Evolutionary conservation across 352 stramenopile genomes (phyloP).

Genomic region (Pythium apleroticum): DNA sequence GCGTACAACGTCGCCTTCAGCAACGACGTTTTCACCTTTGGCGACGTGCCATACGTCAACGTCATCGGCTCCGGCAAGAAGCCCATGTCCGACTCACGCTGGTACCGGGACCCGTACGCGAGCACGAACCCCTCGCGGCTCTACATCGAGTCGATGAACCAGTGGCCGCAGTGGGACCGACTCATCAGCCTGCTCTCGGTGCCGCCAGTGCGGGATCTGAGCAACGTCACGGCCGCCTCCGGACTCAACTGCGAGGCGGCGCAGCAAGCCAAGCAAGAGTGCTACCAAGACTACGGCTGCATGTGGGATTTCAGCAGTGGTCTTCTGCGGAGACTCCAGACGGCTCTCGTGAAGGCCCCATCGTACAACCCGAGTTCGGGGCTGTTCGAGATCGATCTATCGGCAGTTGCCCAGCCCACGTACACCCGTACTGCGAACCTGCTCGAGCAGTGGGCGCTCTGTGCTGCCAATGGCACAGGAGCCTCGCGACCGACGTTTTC

Average conservation of each 20-base stretch:
- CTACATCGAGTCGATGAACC: not conserved
- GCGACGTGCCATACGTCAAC: not conserved
- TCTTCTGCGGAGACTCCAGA: too few species aligned
- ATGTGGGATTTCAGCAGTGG: not conserved
- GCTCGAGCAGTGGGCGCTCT: not conserved
- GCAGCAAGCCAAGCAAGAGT: not conserved
- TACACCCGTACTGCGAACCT: not conserved
- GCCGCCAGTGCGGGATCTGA: not conserved
- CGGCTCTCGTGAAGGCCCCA: not conserved
- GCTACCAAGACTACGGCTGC: not conserved
- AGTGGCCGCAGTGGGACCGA: not conserved
- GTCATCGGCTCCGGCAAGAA: not conserved
- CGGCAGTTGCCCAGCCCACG: not conserved
- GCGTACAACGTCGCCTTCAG: slow-evolving; percentile 2
- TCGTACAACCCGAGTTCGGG: not conserved
- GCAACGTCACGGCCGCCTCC: not conserved
- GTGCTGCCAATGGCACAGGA: not conserved
- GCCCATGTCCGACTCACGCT: not conserved
- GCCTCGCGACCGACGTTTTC: not conserved
- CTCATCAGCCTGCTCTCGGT: not conserved
- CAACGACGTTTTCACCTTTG: not conserved
- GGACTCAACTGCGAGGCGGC: not conserved
- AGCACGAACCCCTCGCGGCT: not conserved
- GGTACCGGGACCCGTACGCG: not conserved
- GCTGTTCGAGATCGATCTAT: not conserved